Evolutionary conservation across 2,329 filamentous ascomycete species (phyloP), one percentile per base, ranked within the genome.

Genomic region (Fusarium compactum): DNA sequence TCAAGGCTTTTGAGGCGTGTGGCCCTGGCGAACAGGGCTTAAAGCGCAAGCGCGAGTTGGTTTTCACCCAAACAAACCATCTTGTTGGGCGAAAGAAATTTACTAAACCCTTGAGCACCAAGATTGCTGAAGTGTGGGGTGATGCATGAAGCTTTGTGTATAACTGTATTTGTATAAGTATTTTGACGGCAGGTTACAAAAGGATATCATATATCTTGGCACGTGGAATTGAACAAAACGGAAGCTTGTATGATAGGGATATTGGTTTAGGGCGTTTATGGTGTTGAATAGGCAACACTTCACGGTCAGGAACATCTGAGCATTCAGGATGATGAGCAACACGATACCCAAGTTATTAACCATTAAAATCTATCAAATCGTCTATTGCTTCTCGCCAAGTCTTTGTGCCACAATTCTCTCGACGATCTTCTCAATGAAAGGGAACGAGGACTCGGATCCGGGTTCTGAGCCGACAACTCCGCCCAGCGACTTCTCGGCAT

Each of bases 401-500:
- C 65, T 90, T 79, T 92, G 89, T 38, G 94, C 91, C 16, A 97
- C 90, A 68, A 97, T 86, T 73, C 88, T 89, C 76, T 90, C 85
- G 12, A 94, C 90, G 81, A 94, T 89, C 81, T 91, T 92, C 81
- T 93, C 88, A 69, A 94, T 77, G 38, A 91, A 83, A 4, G 86
- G 85, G 51, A 85, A 83, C 8, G 85, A 80, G 77, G 86, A 62
- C 14, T 51, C 74, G 70, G 83, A 83, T 32, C 85, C 85, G 61
- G 84, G 84, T 18, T 83, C 81, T 6, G 85, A 85, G 55, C 88
- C 85, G 65, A 98, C 90, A 57, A 82, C 78, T 25, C 91, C 94
- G 22, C 90, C 87, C 60, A 98, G 89, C 69, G 92, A 95, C 88
- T 98, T 98, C 84, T 95, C 92, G 3, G 93, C 92, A 76, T 95